Percentiles rank a stretch among this genome's conserved stretches.
Conservation (phyloP, 129 eudicot genomes). For the carrot (Daucus carota) region DNA sequence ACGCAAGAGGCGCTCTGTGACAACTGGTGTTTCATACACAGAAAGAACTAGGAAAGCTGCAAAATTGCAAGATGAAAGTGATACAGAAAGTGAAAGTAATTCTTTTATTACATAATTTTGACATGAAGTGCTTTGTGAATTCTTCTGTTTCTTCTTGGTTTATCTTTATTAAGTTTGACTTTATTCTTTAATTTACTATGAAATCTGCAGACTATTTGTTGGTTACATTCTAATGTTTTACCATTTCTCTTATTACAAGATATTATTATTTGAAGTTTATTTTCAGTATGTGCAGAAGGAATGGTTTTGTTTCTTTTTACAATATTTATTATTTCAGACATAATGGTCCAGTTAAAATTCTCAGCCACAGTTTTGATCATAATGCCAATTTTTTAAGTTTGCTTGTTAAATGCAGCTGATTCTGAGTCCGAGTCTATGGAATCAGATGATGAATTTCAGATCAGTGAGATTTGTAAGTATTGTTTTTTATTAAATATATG, state of each 20-base stretch:
- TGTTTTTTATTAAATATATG: too few relatives aligned
- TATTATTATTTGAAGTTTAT: background rate
- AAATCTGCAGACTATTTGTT: background rate
- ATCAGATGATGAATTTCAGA: constrained; percentile 96
- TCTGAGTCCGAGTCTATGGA: constrained; percentile 62
- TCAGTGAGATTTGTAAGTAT: constrained; percentile 27
- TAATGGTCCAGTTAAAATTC: background rate
- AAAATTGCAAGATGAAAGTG: constrained; percentile 67
- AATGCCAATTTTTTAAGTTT: constrained; percentile 7
- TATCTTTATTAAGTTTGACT: background rate
- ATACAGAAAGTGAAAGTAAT: constrained; percentile 42
- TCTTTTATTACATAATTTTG: background rate
- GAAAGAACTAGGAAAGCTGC: constrained; percentile 95
- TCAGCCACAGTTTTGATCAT: background rate
- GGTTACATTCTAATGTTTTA: background rate
- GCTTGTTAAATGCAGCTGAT: constrained; percentile 52
- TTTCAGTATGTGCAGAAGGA: background rate
- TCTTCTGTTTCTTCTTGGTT: background rate
- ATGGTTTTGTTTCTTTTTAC: background rate
- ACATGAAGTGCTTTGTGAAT: background rate
- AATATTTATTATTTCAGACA: background rate
- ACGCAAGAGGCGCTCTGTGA: constrained; percentile 74
- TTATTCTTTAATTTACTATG: too few relatives aligned
- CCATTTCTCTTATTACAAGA: background rate
- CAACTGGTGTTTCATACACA: constrained; percentile 69